Evolutionary conservation across 768 basidiomycete species (phyloP).

Genomic region (Russula dissimulans): DNA sequence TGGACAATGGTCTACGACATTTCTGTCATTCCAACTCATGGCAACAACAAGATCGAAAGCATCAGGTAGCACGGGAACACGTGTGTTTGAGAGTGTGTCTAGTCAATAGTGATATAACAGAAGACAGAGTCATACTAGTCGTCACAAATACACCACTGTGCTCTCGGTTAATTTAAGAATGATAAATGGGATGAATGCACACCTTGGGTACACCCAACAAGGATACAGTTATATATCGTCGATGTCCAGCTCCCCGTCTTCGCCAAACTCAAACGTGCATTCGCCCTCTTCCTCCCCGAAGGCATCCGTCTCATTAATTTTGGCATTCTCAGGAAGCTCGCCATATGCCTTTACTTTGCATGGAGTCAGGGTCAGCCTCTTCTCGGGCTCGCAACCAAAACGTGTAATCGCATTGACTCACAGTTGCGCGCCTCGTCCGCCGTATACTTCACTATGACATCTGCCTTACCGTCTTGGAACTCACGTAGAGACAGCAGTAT

Average conservation of each 20-base stretch:
- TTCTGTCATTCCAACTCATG: background rate
- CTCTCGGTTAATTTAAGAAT: background rate
- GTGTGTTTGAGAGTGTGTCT: slow-evolving; percentile 8
- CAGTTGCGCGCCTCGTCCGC: slow-evolving; percentile 86
- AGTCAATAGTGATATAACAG: slow-evolving; percentile 16
- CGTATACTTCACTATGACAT: slow-evolving; percentile 98
- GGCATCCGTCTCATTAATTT: slow-evolving; percentile 94
- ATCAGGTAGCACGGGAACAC: slow-evolving; percentile 6
- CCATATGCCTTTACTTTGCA: slow-evolving; percentile 87
- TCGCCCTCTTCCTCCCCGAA: slow-evolving; percentile 89
- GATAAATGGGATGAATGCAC: background rate
- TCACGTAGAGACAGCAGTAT: slow-evolving; percentile 91
- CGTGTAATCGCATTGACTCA: slow-evolving; percentile 27
- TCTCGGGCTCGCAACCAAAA: background rate
- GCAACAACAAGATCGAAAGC: background rate
- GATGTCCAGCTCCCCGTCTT: slow-evolving; percentile 82
- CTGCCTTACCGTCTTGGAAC: slow-evolving; percentile 98
- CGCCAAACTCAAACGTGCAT: slow-evolving; percentile 84
- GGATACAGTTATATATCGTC: slow-evolving; percentile 61
- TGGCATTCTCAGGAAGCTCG: slow-evolving; percentile 91
- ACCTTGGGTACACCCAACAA: slow-evolving; percentile 21
- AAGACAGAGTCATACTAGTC: slow-evolving; percentile 6
- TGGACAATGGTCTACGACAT: background rate
- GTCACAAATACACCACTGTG: slow-evolving; percentile 15
- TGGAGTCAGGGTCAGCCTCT: slow-evolving; percentile 5